Conservation (phyloP, 306 rosid genomes). For the Cicer cuneatum region DNA sequence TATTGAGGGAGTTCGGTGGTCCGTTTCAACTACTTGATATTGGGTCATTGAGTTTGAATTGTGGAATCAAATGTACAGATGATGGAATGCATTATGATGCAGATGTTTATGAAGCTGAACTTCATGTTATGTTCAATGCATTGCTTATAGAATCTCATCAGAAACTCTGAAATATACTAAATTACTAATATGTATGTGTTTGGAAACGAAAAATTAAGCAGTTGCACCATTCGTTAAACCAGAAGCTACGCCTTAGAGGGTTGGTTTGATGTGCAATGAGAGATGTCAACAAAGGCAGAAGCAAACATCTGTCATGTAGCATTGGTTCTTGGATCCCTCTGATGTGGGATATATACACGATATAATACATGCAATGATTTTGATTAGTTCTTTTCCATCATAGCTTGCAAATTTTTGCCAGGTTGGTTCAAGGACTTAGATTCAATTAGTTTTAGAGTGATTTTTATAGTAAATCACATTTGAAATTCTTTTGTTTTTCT, state of each 20-base stretch:
- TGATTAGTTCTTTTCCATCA: conserved; percentile 48
- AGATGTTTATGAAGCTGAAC: conserved; percentile 77
- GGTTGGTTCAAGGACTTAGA: conserved; percentile 34
- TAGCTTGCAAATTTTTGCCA: conserved; percentile 40
- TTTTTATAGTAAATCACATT: conserved; percentile 52
- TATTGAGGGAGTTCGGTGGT: conserved; percentile 70
- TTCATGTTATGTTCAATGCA: conserved; percentile 85
- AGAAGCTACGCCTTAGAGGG: not conserved
- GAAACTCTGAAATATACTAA: conserved; percentile 63
- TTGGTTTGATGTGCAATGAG: not conserved
- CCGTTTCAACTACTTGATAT: conserved; percentile 75
- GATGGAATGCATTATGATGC: conserved; percentile 93
- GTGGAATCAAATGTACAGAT: conserved; percentile 87
- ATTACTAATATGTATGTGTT: not conserved
- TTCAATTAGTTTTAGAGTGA: conserved; percentile 51
- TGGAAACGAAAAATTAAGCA: not conserved
- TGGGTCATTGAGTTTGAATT: conserved; percentile 85
- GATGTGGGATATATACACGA: conserved; percentile 39
- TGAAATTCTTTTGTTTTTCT: conserved; percentile 41
- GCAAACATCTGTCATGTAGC: conserved; percentile 15
- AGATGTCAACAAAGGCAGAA: not conserved
- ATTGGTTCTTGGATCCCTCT: conserved; percentile 22
- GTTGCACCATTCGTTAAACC: not conserved
- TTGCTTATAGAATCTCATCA: conserved; percentile 95
- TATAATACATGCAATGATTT: conserved; percentile 47